phyloP scores from a whole-genome alignment of 2,329 filamentous ascomycete species.

The Hymenoscyphus salicellus region DNA sequence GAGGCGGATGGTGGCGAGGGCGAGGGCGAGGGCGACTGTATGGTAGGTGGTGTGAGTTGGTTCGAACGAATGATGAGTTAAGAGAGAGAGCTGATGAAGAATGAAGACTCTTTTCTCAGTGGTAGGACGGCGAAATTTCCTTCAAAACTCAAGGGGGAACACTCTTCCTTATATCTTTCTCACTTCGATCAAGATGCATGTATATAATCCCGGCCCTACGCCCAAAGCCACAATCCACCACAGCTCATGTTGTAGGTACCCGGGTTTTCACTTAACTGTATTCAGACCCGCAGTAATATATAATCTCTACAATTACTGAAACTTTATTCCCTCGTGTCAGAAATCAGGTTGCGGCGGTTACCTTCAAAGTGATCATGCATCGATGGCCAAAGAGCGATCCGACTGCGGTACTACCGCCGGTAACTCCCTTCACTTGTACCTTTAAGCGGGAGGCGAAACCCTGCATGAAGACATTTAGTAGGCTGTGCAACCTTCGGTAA shows the following conservation, averaged over 20 bases:
- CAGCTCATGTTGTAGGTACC: no score
- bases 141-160: background rate
- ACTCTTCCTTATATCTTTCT: background rate
- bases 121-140: background rate
- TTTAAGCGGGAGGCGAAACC: background rate
- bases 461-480: background rate
- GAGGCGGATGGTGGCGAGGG: conserved; percentile 9
- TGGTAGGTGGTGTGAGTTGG: background rate
- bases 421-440: background rate
- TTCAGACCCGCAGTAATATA: no score
- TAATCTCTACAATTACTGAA: no score
- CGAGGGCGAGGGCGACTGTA: conserved; percentile 10
- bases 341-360: background rate
- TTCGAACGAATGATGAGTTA: background rate
- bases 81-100: background rate
- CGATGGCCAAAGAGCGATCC: background rate
- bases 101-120: background rate
- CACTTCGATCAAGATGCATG: background rate
- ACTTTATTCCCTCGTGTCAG: background rate
- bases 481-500: conserved; percentile 2
- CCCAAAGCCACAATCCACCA: no score
- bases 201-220: no score
- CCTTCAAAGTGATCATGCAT: no score
- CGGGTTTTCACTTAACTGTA: no score
- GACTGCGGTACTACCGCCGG: background rate